Evolutionary conservation across 306 rosid genomes (phyloP).

Genomic region (Rosa multiflora): DNA sequence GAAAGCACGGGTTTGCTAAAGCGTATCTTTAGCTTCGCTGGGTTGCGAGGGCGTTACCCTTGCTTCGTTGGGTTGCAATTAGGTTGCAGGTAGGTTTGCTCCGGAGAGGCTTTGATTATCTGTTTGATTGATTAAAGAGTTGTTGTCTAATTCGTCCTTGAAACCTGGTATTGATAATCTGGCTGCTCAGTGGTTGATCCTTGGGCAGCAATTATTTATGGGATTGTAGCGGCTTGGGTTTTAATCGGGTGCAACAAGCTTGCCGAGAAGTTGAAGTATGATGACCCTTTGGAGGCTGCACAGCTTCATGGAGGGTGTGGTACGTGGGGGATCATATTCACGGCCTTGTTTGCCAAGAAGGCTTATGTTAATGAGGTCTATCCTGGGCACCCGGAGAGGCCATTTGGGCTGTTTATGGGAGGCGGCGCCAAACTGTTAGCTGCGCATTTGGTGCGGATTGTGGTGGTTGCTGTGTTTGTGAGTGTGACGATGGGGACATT

Average conservation of each 20-base stretch:
- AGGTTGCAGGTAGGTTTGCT: no score
- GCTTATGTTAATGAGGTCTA: constrained; percentile 47
- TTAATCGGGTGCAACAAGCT: constrained; percentile 49
- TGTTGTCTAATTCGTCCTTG: no score
- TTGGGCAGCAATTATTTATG: constrained; percentile 66
- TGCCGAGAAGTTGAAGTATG: constrained; percentile 47
- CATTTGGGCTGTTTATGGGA: constrained; percentile 53
- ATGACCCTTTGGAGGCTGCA: constrained; percentile 63
- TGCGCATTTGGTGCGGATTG: constrained; percentile 49
- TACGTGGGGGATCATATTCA: constrained; percentile 56
- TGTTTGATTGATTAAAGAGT: no score
- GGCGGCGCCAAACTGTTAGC: constrained; percentile 50
- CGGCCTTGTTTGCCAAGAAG: constrained; percentile 48
- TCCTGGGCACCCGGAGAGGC: constrained; percentile 37
- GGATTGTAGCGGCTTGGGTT: constrained; percentile 60
- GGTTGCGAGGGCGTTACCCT: no score
- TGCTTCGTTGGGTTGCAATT: no score
- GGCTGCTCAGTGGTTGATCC: constrained; percentile 65
- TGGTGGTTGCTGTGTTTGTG: constrained; percentile 41
- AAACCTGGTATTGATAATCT: neutral
- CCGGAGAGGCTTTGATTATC: no score
- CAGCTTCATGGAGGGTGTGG: constrained; percentile 69
- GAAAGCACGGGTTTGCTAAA: no score
- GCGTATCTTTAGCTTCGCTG: no score
- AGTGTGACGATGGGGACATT: constrained; percentile 50